A percentile compares a stretch with the other conserved stretches of the same genome.
These are phyloP conservation scores for Rutstroemia sp. DNA, from an alignment of 2,329 filamentous ascomycete species.

Conservation along the genomic window DNA sequence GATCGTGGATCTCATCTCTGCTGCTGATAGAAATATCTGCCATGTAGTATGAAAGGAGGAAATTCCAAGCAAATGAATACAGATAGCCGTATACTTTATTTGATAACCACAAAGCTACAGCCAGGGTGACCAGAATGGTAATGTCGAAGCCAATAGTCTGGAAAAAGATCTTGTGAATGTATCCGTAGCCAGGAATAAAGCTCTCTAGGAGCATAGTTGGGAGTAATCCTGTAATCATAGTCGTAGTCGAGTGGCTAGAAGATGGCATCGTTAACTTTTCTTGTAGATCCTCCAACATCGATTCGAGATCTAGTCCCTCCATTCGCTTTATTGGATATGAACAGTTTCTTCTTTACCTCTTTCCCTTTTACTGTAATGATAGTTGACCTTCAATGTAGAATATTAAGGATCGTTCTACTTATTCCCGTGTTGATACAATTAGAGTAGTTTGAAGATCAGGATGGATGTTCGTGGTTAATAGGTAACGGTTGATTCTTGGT, in stretches of 20 bases:
- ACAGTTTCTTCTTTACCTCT: no score
- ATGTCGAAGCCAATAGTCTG: conserved; percentile 26
- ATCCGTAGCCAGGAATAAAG: conserved; percentile 28
- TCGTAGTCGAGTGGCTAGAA: not conserved
- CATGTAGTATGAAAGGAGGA: conserved; percentile 39
- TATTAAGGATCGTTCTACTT: no score
- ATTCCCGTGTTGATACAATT: no score
- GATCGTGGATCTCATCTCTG: conserved; percentile 49
- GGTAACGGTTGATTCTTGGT: no score
- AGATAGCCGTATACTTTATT: conserved; percentile 34
- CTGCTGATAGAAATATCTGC: conserved; percentile 45
- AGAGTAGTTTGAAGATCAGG: no score
- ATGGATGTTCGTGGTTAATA: no score
- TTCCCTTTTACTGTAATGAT: no score
- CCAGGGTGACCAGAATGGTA: conserved; percentile 24
- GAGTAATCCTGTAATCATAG: conserved; percentile 9
- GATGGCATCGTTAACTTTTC: no score
- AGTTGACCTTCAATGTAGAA: no score
- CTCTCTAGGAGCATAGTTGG: conserved; percentile 25
- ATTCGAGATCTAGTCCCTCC: no score
- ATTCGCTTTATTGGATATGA: no score
- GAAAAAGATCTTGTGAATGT: conserved; percentile 26
- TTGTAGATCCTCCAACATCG: no score
- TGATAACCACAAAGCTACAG: conserved; percentile 32
- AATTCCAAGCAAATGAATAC: conserved; percentile 29